Percentiles rank a stretch among this genome's conserved stretches.
Conservation (phyloP, 805 yeast genomes). For the Lipomyces anomalus region DNA sequence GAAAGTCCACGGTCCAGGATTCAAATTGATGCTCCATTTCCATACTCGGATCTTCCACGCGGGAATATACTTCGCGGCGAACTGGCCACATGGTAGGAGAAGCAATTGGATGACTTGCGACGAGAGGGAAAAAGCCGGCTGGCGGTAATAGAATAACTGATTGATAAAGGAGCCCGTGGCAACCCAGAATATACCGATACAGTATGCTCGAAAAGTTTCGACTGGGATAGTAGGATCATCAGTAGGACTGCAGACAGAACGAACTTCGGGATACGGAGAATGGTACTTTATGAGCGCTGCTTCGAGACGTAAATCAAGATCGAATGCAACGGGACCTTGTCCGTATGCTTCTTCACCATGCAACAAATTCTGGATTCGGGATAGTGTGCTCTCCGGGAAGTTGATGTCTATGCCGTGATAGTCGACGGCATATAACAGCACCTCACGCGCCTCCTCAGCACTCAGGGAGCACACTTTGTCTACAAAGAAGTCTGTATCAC, state of each 20-base stretch:
- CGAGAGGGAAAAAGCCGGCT: conserved; percentile 48
- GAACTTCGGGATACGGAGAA: conserved; percentile 56
- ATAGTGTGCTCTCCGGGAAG: conserved; percentile 38
- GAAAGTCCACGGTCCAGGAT: conserved; percentile 60
- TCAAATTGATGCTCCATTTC: conserved; percentile 41
- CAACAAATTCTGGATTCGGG: conserved; percentile 30
- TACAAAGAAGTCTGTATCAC: conserved; percentile 36
- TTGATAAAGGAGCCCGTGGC: conserved; percentile 53
- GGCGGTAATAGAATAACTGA: conserved; percentile 51
- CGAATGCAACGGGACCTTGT: conserved; percentile 11
- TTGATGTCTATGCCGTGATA: conserved; percentile 43
- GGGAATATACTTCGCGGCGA: conserved; percentile 42
- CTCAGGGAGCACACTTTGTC: conserved; percentile 37
- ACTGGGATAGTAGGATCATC: conserved; percentile 45
- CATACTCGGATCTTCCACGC: conserved; percentile 39
- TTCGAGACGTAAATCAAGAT: conserved; percentile 37
- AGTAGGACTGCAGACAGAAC: conserved; percentile 29
- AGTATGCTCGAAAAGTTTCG: conserved; percentile 51
- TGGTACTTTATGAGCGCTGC: conserved; percentile 40
- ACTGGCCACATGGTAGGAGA: conserved; percentile 53
- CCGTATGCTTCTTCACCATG: conserved; percentile 29
- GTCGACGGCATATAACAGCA: conserved; percentile 35
- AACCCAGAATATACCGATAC: conserved; percentile 49
- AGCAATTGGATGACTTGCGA: conserved; percentile 53
- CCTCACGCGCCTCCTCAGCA: conserved; percentile 35